Conservation (phyloP, 345 rosid genomes). For the Moringa oleifera region DNA sequence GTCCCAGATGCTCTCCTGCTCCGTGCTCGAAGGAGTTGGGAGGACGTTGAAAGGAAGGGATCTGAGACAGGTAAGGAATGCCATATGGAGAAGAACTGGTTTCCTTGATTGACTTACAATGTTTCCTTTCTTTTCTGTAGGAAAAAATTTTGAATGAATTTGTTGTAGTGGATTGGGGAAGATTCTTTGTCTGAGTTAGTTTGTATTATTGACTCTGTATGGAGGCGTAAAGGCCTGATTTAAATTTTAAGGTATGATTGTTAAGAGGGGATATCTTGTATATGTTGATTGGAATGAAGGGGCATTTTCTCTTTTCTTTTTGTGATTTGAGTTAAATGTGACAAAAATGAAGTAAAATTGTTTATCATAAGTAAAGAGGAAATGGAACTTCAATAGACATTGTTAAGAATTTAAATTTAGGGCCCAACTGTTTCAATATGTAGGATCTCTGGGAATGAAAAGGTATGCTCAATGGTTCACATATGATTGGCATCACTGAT, state of each 20-base stretch:
- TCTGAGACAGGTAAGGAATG: constrained; percentile 77
- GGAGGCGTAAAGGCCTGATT: background rate
- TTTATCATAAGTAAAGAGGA: too few species aligned
- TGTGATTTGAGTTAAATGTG: background rate
- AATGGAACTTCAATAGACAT: too few species aligned
- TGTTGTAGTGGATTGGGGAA: background rate
- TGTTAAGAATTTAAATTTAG: too few species aligned
- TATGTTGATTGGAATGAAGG: background rate
- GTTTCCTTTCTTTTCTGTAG: background rate
- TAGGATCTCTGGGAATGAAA: too few species aligned
- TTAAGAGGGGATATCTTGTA: background rate
- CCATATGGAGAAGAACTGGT: constrained; percentile 74
- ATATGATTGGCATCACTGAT: too few species aligned
- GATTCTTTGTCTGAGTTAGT: background rate
- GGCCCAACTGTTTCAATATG: too few species aligned
- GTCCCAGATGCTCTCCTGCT: constrained; percentile 49
- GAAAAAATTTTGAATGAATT: background rate
- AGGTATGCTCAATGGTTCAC: too few species aligned
- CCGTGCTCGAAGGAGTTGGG: constrained; percentile 87
- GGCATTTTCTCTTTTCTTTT: background rate
- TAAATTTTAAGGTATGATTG: background rate
- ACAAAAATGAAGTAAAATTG: too few species aligned
- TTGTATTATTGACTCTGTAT: background rate
- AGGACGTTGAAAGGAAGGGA: constrained; percentile 91
- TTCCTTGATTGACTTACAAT: constrained; percentile 53